Percentiles rank a stretch among this genome's conserved stretches.
Conservation (phyloP, 1,139 yeast genomes). For the Candida mesenterica region DNA sequence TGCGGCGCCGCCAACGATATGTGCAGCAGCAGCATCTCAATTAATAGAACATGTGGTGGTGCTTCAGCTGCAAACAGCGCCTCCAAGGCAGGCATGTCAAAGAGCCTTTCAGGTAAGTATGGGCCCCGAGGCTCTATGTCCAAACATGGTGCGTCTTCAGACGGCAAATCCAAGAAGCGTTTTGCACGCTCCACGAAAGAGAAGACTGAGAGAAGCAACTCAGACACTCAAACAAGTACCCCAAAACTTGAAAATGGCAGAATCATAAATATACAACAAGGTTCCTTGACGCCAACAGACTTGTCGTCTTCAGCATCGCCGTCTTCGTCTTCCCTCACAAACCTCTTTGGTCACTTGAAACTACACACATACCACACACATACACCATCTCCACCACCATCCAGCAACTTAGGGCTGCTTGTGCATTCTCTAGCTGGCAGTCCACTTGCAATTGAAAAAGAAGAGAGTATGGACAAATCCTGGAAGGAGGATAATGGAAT, state of each 20-base stretch:
- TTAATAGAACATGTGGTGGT: too few species aligned
- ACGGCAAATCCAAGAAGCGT: not conserved
- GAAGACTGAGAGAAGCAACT: not conserved
- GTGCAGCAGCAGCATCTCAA: too few species aligned
- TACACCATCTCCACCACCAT: conserved; percentile 6
- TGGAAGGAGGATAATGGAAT: conserved; percentile 2
- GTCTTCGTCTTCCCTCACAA: conserved; percentile 26
- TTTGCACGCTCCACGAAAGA: not conserved
- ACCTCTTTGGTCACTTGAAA: conserved; percentile 30
- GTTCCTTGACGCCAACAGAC: not conserved
- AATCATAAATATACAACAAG: not conserved
- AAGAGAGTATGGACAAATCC: not conserved
- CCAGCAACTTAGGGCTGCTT: not conserved
- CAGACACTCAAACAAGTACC: not conserved
- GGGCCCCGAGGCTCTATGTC: too few species aligned
- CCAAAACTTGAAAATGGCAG: not conserved
- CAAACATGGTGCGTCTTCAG: too few species aligned
- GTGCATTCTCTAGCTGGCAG: conserved; percentile 1
- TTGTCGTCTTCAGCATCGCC: conserved; percentile 7
- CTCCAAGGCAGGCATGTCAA: too few species aligned
- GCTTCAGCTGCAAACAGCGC: too few species aligned
- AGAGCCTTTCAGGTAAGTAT: too few species aligned
- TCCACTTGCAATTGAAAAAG: conserved; percentile 1
- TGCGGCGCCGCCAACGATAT: not conserved
- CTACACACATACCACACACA: conserved; percentile 10